Percentiles rank a stretch among this genome's conserved stretches.
Conservation (phyloP, 768 basidiomycete genomes). For the Leccinum arenicola region DNA sequence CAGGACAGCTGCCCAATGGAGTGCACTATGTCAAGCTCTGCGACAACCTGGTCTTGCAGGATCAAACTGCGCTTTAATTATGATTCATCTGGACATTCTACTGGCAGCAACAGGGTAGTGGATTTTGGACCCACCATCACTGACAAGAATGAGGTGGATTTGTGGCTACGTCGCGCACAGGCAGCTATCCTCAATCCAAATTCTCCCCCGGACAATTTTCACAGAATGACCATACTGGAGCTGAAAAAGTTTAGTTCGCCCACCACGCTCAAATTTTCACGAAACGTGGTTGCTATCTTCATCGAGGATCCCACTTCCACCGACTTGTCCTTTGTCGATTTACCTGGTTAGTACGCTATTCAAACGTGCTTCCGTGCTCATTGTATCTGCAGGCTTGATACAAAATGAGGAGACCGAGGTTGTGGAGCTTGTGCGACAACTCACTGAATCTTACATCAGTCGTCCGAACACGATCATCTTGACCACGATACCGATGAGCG, state of each 20-base stretch:
- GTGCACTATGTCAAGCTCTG: conserved; percentile 43
- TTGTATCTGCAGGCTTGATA: conserved; percentile 45
- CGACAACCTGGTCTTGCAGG: conserved; percentile 40
- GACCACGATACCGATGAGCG: conserved; percentile 63
- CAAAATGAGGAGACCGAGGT: conserved; percentile 45
- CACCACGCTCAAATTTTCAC: conserved; percentile 40
- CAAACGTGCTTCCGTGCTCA: conserved; percentile 3
- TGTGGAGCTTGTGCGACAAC: conserved; percentile 43
- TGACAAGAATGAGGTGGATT: conserved; percentile 35
- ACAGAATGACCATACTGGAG: conserved; percentile 22
- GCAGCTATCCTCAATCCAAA: conserved; percentile 40
- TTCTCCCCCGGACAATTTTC: conserved; percentile 16
- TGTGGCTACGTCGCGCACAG: conserved; percentile 45
- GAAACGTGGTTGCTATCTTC: conserved; percentile 47
- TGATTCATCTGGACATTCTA: conserved; percentile 26
- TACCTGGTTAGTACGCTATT: conserved; percentile 41
- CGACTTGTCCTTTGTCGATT: conserved; percentile 51
- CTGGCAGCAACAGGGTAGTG: conserved; percentile 10
- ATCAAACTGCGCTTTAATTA: conserved; percentile 41
- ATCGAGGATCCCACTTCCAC: conserved; percentile 44
- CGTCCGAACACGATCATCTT: conserved; percentile 58
- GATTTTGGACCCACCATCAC: conserved; percentile 34
- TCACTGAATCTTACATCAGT: conserved; percentile 48
- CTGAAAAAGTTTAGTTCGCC: conserved; percentile 24
- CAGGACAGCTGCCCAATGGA: conserved; percentile 50